A percentile compares a stretch with the other conserved stretches of the same genome.
Conservation (phyloP, 208 protist species). For the Leishmania lainsoni region DNA sequence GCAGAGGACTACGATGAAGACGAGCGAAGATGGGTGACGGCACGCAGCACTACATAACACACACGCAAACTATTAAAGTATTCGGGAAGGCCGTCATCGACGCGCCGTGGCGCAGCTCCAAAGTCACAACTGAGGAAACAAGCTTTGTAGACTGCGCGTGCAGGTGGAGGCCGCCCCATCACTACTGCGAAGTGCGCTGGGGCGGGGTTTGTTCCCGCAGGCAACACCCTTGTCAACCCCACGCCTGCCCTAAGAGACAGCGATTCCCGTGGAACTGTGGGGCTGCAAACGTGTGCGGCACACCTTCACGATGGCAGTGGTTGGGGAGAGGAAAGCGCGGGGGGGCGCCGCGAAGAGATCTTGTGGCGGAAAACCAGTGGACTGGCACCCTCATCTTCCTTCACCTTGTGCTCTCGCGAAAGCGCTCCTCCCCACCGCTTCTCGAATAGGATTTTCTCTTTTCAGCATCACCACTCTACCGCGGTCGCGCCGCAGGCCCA, state of each 20-base stretch:
- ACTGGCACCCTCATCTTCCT: neutral
- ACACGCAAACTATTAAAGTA: neutral
- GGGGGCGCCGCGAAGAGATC: neutral
- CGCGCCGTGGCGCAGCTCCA: too few species aligned
- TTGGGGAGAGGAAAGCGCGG: neutral
- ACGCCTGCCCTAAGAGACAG: neutral
- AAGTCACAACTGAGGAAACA: too few species aligned
- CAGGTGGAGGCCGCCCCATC: too few species aligned
- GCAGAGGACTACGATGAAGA: neutral
- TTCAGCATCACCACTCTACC: neutral
- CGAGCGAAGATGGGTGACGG: neutral
- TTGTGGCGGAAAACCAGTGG: neutral
- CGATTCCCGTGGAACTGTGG: neutral
- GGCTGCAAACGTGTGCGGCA: neutral
- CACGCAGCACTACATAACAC: neutral
- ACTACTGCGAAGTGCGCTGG: too few species aligned
- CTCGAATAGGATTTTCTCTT: neutral
- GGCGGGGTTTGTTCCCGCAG: too few species aligned
- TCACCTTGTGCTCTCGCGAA: neutral
- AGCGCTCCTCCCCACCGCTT: neutral
- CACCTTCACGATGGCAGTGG: neutral
- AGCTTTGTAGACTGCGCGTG: too few species aligned
- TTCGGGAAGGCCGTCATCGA: too few species aligned
- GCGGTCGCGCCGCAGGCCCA: neutral
- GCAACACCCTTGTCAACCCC: too few species aligned